Evolutionary conservation across 2,329 filamentous ascomycete genomes (phyloP), one percentile per base, ranked within the genome.

Genomic region (Fusarium torulosum): DNA sequence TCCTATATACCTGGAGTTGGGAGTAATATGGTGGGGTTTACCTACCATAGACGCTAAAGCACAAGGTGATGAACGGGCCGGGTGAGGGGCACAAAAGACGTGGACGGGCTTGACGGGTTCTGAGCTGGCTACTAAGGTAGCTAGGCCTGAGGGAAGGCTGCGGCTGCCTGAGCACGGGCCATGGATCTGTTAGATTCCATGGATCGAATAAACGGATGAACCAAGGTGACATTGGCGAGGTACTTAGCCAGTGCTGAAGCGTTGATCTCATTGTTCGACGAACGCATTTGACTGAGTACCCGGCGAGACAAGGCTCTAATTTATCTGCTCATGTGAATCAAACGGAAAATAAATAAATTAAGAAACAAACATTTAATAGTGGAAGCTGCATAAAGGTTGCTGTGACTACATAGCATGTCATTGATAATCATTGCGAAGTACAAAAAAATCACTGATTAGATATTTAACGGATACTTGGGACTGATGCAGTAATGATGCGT

Each of bases 31-130:
- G 64, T 53, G 54, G 65, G 64, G 54, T 47, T 68, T 40, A 25
- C n/a, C 6, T 27, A 29, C 8, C 31, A 44, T 21, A 43, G 38
- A 40, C 64, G 63, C 64, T 67, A 67, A 49, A 60, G 33, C 61
- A 47, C 57, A 57, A 49, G 20, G 44, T 40, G 51, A 64, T 44
- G 46, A 63, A 64, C 53, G 43, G 59, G 40, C 41, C 41, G 27
- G 44, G 33, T 65, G 65, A 68, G 65, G 65, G 65, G 65, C 59
- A 67, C 19, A 29, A 40, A 29, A 42, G 17, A 41, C 25, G 27
- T 31, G 44, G 41, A 46, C 45, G 21, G 45, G 51, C 17, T 53
- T 41, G 42, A 53, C 21, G 45, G 42, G 21, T 57, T 41, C n/a
- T 20, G 20, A 59, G 27, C 21, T 35, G 31, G 9, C 11, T 29